Base-by-base conservation (phyloP, 2,329 filamentous ascomycete species). In the Neonectria coccinea region DNA sequence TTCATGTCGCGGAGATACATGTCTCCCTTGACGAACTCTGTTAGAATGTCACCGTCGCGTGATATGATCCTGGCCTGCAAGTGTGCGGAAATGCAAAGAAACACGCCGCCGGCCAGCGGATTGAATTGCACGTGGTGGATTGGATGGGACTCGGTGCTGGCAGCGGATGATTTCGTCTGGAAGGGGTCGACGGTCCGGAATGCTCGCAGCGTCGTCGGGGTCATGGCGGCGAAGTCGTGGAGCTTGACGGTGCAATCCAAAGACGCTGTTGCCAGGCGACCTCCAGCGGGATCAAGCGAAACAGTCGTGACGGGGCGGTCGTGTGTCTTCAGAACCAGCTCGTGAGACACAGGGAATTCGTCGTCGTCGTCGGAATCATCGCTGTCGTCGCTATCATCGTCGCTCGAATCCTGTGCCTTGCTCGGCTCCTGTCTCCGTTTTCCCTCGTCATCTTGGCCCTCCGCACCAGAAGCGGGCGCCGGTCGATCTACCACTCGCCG, bases 1-100 rank as follows among this genome's bases (percentile, higher is more conserved):
- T 97, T 89, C 91, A 98, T 97, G 78, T 99, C 96, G 59, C 95
- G 88, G 70, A 99, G 82, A 74, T 99, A 99, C 94, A 98, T 98
- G 77, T 99, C 96, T 50, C 96, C 96, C 80, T 99, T 99, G 71
- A 94, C 91, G 70, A 97, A 98, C 75, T 97, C 94, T 1, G 91
- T 91, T 53, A 97, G 73, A 8, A 92, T 85, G 48, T 97, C 93
- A 42, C 96, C 96, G 81, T 99, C 95, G 74, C 96, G 89, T 72
- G 89, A 92, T 77, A 98, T 85, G 25, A 99, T 89, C 78, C 94
- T 94, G 12, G 95, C 93, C 78, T 98, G 95, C 2, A 95, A 91
- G 44, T 95, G 92, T 7, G 95, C 94, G 8, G 94, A 92, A 48
- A 98, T 85, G 71, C 96, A 97, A 36, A 99, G 87, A 65, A 99